phyloP scores from a whole-genome alignment of 2,329 filamentous ascomycete species.

The Orbilia quercus region DNA sequence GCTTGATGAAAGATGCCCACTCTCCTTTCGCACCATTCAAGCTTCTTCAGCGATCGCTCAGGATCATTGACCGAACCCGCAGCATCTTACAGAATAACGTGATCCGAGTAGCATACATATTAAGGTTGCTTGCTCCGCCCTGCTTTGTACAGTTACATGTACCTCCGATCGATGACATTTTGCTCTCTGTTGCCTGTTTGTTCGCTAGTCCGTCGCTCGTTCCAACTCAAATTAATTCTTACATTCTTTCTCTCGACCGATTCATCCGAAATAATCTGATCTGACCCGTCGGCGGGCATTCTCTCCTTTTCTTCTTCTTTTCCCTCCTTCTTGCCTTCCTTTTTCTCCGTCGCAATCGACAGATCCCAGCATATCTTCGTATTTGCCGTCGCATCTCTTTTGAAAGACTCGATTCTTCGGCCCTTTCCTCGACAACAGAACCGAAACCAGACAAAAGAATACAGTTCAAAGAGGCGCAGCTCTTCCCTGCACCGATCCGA shows the following conservation, averaged over 20 bases:
- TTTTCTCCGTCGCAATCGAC: not conserved
- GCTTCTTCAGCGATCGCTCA: slow-evolving; percentile 12
- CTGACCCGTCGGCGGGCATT: not conserved
- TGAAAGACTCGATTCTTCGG: not conserved
- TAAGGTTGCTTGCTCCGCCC: slow-evolving; percentile 36
- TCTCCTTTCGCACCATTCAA: slow-evolving; percentile 4
- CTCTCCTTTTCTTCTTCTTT: slow-evolving; percentile 5
- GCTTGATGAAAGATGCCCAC: slow-evolving; percentile 26
- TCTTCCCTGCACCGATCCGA: not conserved
- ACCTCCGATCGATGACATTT: not conserved
- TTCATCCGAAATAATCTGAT: slow-evolving; percentile 1
- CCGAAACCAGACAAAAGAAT: slow-evolving; percentile 9
- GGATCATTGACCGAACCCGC: slow-evolving; percentile 26
- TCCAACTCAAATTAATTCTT: not conserved
- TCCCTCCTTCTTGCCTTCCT: not conserved
- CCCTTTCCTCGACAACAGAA: slow-evolving; percentile 20
- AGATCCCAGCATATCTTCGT: not conserved
- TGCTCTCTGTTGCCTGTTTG: not conserved
- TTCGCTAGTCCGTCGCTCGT: slow-evolving; percentile 2
- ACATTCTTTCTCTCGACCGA: slow-evolving; percentile 17
- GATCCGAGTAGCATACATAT: slow-evolving; percentile 13
- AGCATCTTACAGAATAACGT: slow-evolving; percentile 32
- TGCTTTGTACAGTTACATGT: no score
- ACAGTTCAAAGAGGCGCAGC: slow-evolving; percentile 16
- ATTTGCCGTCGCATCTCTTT: not conserved